These are phyloP conservation scores for Mrakia hoshinonis DNA, from an alignment of 768 basidiomycete species.

Conservation along the genomic window DNA sequence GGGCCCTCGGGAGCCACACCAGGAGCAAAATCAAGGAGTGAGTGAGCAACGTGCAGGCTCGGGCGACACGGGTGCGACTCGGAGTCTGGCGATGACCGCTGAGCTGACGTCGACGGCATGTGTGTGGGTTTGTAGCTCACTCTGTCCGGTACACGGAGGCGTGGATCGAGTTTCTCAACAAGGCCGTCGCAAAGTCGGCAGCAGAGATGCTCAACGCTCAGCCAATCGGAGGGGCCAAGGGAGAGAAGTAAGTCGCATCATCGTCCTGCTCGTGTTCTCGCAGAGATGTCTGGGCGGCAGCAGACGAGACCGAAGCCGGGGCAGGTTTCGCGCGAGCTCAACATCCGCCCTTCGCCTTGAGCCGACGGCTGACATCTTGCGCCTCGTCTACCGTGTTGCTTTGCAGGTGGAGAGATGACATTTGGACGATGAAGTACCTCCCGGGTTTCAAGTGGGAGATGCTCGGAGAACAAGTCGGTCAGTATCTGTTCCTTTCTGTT, in stretches of 20 bases:
- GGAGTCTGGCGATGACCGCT: too few relatives aligned
- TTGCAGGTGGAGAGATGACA: slow-evolving; percentile 78
- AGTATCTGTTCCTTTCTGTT: slow-evolving; percentile 40
- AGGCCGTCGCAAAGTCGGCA: slow-evolving; percentile 75
- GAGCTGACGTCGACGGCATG: too few relatives aligned
- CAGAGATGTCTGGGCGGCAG: neutral
- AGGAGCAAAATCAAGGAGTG: slow-evolving; percentile 10
- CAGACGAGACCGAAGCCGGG: neutral
- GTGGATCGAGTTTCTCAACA: slow-evolving; percentile 97
- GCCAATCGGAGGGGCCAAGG: slow-evolving; percentile 59
- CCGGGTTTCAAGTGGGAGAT: slow-evolving; percentile 98
- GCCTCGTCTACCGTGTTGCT: neutral
- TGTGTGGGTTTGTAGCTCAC: too few relatives aligned
- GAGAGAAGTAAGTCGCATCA: slow-evolving; percentile 35
- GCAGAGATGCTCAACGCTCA: slow-evolving; percentile 95
- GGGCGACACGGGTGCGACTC: too few relatives aligned
- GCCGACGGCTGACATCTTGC: neutral
- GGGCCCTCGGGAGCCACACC: slow-evolving; percentile 44
- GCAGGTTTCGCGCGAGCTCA: neutral
- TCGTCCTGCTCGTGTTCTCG: neutral
- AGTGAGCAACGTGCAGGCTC: too few relatives aligned
- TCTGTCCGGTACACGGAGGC: slow-evolving; percentile 77
- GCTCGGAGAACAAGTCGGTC: slow-evolving; percentile 96
- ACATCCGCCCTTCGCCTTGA: neutral
- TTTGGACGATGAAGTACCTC: slow-evolving; percentile 99